Evolutionary conservation across 176 grass and related monocot genomes (phyloP).

Genomic region (Avena atlantica): DNA sequence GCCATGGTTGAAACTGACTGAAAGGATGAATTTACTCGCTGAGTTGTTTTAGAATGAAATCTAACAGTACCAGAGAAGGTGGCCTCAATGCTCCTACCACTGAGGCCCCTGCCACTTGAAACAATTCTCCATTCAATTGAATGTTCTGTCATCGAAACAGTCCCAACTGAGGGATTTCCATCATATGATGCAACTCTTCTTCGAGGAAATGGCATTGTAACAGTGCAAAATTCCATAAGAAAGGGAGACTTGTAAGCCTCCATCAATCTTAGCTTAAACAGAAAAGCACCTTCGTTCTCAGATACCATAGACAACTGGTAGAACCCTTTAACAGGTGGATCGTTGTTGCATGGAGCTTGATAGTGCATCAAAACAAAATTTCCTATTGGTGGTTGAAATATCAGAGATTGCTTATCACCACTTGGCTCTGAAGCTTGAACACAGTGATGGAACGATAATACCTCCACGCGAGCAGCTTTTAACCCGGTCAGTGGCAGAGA

Average conservation of each 20-base stretch:
- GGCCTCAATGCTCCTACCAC: slow-evolving; percentile 87
- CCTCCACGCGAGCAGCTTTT: slow-evolving; percentile 73
- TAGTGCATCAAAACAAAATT: slow-evolving; percentile 91
- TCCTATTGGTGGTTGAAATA: slow-evolving; percentile 88
- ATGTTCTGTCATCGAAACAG: slow-evolving; percentile 85
- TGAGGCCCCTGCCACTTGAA: slow-evolving; percentile 68
- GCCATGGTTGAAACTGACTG: slow-evolving; percentile 43
- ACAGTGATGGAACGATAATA: slow-evolving; percentile 88
- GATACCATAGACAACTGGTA: slow-evolving; percentile 96
- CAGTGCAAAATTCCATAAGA: slow-evolving; percentile 92
- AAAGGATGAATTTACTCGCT: slow-evolving; percentile 63
- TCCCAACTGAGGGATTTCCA: slow-evolving; percentile 86
- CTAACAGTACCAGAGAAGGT: slow-evolving; percentile 86
- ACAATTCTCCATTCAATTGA: slow-evolving; percentile 97
- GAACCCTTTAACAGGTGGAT: slow-evolving; percentile 92
- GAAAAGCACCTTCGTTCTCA: slow-evolving; percentile 91
- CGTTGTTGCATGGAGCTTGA: slow-evolving; percentile 58
- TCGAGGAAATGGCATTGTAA: slow-evolving; percentile 90
- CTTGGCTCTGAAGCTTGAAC: slow-evolving; percentile 80
- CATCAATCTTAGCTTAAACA: slow-evolving; percentile 93
- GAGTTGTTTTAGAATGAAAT: slow-evolving; percentile 69
- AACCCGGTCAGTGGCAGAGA: slow-evolving; percentile 75
- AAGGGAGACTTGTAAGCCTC: slow-evolving; percentile 86
- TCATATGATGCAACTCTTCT: slow-evolving; percentile 90
- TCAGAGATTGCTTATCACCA: slow-evolving; percentile 78